These are phyloP conservation scores for Cutaneotrichosporon spelunceum DNA, from an alignment of 1,284 basidiomycete species.

Conservation along the genomic window DNA sequence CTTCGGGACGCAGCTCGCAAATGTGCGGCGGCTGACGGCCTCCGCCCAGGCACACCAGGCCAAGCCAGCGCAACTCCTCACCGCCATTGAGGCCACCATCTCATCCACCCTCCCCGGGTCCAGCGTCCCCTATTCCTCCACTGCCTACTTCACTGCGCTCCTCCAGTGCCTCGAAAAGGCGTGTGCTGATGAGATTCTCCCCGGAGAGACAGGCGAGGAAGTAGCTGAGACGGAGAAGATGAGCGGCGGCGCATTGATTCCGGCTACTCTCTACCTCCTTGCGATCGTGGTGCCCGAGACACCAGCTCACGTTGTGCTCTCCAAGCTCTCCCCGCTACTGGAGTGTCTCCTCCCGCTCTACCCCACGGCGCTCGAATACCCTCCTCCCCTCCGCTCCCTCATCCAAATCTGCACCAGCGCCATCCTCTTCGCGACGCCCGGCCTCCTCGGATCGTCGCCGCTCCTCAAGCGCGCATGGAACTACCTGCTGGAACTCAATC, in stretches of 20 bases:
- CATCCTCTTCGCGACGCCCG: constrained; percentile 64
- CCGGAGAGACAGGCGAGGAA: constrained; percentile 39
- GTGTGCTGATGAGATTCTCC: constrained; percentile 38
- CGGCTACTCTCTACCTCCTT: constrained; percentile 85
- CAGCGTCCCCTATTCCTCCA: constrained; percentile 70
- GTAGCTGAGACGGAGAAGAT: constrained; percentile 48
- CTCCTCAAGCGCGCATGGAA: constrained; percentile 64
- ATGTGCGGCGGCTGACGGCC: constrained; percentile 81
- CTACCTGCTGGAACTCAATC: constrained; percentile 74
- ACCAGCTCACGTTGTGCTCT: constrained; percentile 52
- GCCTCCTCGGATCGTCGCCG: constrained; percentile 66
- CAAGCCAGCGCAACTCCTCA: constrained; percentile 80
- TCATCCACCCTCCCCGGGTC: constrained; percentile 36
- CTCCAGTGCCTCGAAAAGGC: constrained; percentile 54
- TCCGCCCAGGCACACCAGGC: constrained; percentile 84
- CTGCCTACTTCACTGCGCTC: constrained; percentile 85
- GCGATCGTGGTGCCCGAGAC: constrained; percentile 72
- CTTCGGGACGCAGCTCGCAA: constrained; percentile 60
- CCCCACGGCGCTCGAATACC: constrained; percentile 47
- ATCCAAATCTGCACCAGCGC: constrained; percentile 63
- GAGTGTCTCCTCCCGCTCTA: constrained; percentile 76
- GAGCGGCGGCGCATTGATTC: constrained; percentile 72
- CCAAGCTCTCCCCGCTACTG: constrained; percentile 49
- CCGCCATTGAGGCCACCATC: constrained; percentile 85
- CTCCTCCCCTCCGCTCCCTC: constrained; percentile 49